phyloP scores from a whole-genome alignment of 805 yeast genomes.

The Saccharomyces jurei region DNA sequence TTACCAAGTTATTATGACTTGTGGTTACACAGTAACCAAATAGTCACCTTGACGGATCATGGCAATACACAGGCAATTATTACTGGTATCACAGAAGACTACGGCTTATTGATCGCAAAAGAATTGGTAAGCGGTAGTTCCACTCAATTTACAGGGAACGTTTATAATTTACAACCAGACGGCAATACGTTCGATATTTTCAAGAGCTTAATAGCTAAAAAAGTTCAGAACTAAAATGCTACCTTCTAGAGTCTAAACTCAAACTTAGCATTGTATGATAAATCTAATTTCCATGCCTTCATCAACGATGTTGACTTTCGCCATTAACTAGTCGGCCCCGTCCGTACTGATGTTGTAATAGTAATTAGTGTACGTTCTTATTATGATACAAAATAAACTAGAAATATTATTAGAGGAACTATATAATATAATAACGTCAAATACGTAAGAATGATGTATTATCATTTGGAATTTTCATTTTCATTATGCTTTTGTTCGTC shows the following conservation, averaged over 20 bases:
- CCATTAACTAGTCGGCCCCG: too few relatives aligned
- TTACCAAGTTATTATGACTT: slow-evolving; percentile 63
- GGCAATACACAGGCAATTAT: slow-evolving; percentile 51
- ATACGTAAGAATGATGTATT: slow-evolving; percentile 1
- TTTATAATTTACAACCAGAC: slow-evolving; percentile 80
- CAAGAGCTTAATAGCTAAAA: slow-evolving; percentile 71
- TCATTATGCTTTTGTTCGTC: slow-evolving; percentile 14
- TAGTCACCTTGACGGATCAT: slow-evolving; percentile 56
- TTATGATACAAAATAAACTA: background rate
- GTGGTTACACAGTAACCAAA: slow-evolving; percentile 80
- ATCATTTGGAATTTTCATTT: slow-evolving; percentile 4
- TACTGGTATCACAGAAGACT: slow-evolving; percentile 74
- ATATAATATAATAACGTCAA: slow-evolving; percentile 1
- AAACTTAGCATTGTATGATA: background rate
- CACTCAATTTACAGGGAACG: slow-evolving; percentile 43
- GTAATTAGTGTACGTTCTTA: background rate
- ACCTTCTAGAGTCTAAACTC: background rate
- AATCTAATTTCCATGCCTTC: background rate
- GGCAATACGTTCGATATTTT: slow-evolving; percentile 96
- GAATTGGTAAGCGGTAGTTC: slow-evolving; percentile 42
- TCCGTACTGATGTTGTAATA: too few relatives aligned
- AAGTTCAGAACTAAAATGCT: slow-evolving; percentile 16
- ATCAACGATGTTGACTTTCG: background rate
- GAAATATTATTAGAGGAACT: background rate
- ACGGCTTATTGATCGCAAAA: slow-evolving; percentile 73